Conservation (phyloP, 805 yeast genomes). For the Candida xyloterini region DNA sequence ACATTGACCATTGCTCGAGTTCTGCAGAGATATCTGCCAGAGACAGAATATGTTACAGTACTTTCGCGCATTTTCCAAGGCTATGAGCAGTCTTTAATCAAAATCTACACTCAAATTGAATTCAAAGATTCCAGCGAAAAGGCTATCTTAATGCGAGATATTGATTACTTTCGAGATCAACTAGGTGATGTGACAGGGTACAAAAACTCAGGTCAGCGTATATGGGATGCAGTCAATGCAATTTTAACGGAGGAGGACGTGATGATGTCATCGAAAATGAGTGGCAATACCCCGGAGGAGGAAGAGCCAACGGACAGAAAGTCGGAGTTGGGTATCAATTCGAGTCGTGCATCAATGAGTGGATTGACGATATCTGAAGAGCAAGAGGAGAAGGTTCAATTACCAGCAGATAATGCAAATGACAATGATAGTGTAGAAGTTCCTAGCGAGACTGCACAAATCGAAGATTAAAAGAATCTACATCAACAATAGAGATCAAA, state of each 20-base stretch:
- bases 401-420: too few species aligned
- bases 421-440: too few species aligned
- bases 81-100: conserved; percentile 54
- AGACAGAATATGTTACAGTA: conserved; percentile 42
- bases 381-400: too few species aligned
- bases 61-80: conserved; percentile 52
- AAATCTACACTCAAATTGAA: conserved; percentile 46
- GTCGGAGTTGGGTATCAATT: not conserved
- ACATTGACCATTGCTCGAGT: conserved; percentile 62
- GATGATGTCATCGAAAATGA: conserved; percentile 46
- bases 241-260: conserved; percentile 49
- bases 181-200: conserved; percentile 56
- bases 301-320: not conserved
- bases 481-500: too few species aligned
- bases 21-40: conserved; percentile 55
- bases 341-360: too few species aligned
- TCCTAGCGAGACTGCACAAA: too few species aligned
- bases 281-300: conserved; percentile 28
- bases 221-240: conserved; percentile 58
- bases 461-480: too few species aligned
- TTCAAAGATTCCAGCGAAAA: conserved; percentile 52
- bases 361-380: too few species aligned
- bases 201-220: conserved; percentile 57
- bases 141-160: conserved; percentile 54
- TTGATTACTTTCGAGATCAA: conserved; percentile 62